phyloP scores from a whole-genome alignment of 2,329 filamentous ascomycete species.

The Verticillium dahliae region DNA sequence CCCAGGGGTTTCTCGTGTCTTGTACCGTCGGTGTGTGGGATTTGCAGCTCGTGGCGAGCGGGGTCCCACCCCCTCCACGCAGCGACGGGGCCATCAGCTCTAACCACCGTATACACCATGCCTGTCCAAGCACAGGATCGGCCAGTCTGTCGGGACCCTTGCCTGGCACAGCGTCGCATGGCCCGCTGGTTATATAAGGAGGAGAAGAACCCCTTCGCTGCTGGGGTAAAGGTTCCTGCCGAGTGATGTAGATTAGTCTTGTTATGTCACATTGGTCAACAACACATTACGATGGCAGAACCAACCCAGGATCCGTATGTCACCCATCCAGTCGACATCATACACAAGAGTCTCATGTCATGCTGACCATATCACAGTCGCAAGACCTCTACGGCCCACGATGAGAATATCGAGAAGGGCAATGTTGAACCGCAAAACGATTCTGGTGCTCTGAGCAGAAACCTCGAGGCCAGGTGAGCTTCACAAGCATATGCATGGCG shows the following conservation, averaged over 20 bases:
- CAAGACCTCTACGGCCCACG: background rate
- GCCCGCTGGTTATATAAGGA: background rate
- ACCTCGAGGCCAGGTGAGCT: conserved; percentile 36
- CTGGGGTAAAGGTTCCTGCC: background rate
- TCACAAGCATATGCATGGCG: background rate
- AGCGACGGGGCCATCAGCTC: background rate
- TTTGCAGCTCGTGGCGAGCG: background rate
- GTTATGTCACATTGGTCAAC: background rate
- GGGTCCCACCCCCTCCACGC: background rate
- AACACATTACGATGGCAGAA: background rate
- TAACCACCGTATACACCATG: background rate
- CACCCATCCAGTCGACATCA: background rate
- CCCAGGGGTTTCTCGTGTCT: background rate
- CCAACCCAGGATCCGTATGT: background rate
- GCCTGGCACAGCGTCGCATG: background rate
- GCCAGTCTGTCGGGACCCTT: background rate
- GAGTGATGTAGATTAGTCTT: background rate
- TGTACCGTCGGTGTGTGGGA: background rate
- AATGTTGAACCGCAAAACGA: conserved; percentile 21
- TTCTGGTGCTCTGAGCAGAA: conserved; percentile 24
- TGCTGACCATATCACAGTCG: background rate
- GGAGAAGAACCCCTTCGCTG: background rate
- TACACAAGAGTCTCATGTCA: too few species aligned
- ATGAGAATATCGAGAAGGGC: conserved; percentile 15
- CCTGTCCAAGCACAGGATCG: background rate